Evolutionary conservation across 2,329 filamentous ascomycete genomes (phyloP).

Genomic region (Colletotrichum lentis): DNA sequence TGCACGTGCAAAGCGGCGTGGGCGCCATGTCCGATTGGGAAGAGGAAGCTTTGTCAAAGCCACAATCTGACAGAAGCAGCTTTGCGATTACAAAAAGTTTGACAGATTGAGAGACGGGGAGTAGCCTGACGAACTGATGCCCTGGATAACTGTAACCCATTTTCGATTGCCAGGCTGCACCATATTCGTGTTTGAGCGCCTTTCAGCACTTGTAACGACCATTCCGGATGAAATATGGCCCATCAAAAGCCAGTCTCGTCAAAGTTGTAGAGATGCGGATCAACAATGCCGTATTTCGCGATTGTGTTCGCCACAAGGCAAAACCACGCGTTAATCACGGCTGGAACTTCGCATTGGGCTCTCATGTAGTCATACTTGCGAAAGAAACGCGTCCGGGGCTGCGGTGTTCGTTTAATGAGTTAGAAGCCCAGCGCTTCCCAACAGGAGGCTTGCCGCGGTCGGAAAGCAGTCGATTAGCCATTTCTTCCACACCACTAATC

Average conservation of each 20-base stretch:
- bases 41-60: too few species aligned
- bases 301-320: conserved; percentile 15
- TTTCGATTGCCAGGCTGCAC: too few species aligned
- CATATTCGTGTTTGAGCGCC: neutral
- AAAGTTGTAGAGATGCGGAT: conserved; percentile 42
- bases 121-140: too few species aligned
- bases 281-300: conserved; percentile 41
- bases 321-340: too few species aligned
- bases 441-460: conserved; percentile 39
- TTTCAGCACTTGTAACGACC: conserved; percentile 43
- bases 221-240: conserved; percentile 42
- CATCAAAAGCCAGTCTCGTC: conserved; percentile 47
- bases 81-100: too few species aligned
- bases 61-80: too few species aligned
- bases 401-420: conserved; percentile 43
- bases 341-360: too few species aligned
- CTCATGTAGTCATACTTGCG: too few species aligned
- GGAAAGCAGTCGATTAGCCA: conserved; percentile 41
- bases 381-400: neutral
- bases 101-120: too few species aligned
- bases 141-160: too few species aligned
- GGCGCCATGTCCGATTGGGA: too few species aligned
- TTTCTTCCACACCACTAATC: conserved; percentile 40
- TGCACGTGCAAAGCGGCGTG: too few species aligned
- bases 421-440: conserved; percentile 41